Evolutionary conservation across 345 rosid genomes (phyloP).

Genomic region (Reutealis trisperma): DNA sequence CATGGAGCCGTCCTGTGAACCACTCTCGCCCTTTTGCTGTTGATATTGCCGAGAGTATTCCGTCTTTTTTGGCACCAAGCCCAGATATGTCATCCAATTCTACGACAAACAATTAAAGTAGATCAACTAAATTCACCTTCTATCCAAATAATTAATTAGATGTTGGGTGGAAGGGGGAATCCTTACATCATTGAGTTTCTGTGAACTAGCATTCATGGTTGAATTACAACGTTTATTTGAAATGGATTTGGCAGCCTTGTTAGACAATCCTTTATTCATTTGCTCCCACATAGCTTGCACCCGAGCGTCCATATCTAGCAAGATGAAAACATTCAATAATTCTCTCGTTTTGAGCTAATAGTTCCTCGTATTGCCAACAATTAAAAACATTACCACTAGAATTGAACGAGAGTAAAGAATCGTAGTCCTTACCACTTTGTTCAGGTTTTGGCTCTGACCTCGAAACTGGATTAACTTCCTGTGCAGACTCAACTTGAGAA

Average conservation of each 20-base stretch:
- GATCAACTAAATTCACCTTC: not conserved
- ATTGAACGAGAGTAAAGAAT: conserved; percentile 1
- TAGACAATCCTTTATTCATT: conserved; percentile 56
- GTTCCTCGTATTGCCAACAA: not conserved
- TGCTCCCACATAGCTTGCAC: conserved; percentile 67
- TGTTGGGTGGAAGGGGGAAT: not conserved
- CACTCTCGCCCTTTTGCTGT: not conserved
- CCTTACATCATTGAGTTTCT: conserved; percentile 51
- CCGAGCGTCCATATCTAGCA: conserved; percentile 40
- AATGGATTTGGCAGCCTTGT: conserved; percentile 29
- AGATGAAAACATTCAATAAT: not conserved
- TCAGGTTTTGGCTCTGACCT: conserved; percentile 29
- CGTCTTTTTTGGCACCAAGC: conserved; percentile 16
- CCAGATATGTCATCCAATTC: conserved; percentile 45
- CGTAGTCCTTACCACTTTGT: conserved; percentile 32
- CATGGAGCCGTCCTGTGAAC: not conserved
- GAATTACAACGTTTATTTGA: conserved; percentile 31
- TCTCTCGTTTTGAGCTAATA: conserved; percentile 1
- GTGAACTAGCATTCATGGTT: conserved; percentile 25
- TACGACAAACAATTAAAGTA: conserved; percentile 15
- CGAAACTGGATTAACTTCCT: conserved; percentile 27
- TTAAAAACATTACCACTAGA: not conserved
- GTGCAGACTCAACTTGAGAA: conserved; percentile 28
- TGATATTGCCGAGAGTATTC: not conserved
- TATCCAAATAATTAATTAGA: not conserved